phyloP scores from a whole-genome alignment of 345 rosid genomes.

The Crucihimalaya himalaica region DNA sequence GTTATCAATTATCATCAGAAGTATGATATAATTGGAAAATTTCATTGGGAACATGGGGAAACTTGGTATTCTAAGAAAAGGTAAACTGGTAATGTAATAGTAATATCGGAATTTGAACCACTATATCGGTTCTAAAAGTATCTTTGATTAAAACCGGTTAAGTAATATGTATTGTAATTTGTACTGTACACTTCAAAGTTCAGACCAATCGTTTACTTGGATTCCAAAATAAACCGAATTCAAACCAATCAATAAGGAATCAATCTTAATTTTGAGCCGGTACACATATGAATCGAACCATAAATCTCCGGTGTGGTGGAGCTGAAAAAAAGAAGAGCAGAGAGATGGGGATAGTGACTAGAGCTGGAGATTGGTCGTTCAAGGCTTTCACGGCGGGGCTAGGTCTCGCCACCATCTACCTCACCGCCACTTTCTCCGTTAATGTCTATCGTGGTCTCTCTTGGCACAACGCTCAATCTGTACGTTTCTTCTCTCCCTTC shows the following conservation, averaged over 20 bases:
- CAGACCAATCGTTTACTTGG: background rate
- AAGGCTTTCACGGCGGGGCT: constrained; percentile 79
- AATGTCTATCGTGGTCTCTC: constrained; percentile 75
- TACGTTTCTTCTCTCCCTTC: constrained; percentile 26
- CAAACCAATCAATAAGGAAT: background rate
- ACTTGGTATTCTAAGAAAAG: no score
- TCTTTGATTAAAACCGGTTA: no score
- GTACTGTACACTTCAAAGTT: no score
- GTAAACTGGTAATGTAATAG: no score
- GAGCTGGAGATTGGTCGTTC: constrained; percentile 71
- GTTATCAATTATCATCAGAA: background rate
- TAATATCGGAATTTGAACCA: no score
- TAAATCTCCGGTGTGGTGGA: constrained; percentile 2
- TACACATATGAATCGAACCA: background rate
- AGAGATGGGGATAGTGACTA: constrained; percentile 51
- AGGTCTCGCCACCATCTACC: constrained; percentile 73
- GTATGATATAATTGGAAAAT: no score
- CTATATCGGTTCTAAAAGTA: no score
- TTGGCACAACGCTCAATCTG: constrained; percentile 80
- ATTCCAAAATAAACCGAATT: background rate
- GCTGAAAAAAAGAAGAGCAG: background rate
- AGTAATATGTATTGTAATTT: no score
- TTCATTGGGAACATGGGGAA: no score
- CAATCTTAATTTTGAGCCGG: background rate
- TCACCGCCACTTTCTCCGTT: constrained; percentile 70